Evolutionary conservation across 306 rosid species (phyloP), one percentile per base, ranked within the genome.

Genomic region (Lupinus albus): DNA sequence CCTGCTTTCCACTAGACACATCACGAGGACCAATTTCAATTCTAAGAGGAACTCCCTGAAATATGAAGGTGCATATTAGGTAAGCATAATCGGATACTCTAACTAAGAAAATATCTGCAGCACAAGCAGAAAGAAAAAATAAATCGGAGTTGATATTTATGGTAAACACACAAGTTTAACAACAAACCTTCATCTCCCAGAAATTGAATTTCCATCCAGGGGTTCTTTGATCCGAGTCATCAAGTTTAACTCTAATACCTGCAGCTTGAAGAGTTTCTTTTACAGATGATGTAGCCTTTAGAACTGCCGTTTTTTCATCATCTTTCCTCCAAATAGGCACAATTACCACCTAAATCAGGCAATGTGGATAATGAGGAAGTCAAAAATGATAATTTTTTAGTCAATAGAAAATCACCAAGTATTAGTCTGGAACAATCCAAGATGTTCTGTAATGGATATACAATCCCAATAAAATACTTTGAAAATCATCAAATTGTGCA

Each of bases 191-290:
- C 97, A 93, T 93, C 82, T 93, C 99, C 99, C 97, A 93, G 87
- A 86, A 93, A 84, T 90, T 93, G 82, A 88, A 93, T 81, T 93
- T 93, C 99, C 99, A 93, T 50, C 98, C 98, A 6, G 97, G 97
- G 64, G 98, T 93, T 85, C 87, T 86, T 77, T 84, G 96, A 62
- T 88, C 96, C 4, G 96, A 71, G 71, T 88, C 94, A 74, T 93
- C 97, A 71, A 89, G 87, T 84, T 88, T 90, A 79, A 88, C 89
- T 76, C 48, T 90, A 71, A 90, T 49, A 33, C 96, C 90, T 16
- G 96, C 82, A 75, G 74, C 39, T 59, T 80, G 88, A 59, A 93
- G 90, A 56, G 73, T 59, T 44, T 73, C 84, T 67, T 78, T 88
- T 55, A 88, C 86, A 25, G 95, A 80, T 41, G 79, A 68, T 42